Evolutionary conservation across 495 filamentous ascomycete genomes (phyloP).

Genomic region (Choiromyces venosus): DNA sequence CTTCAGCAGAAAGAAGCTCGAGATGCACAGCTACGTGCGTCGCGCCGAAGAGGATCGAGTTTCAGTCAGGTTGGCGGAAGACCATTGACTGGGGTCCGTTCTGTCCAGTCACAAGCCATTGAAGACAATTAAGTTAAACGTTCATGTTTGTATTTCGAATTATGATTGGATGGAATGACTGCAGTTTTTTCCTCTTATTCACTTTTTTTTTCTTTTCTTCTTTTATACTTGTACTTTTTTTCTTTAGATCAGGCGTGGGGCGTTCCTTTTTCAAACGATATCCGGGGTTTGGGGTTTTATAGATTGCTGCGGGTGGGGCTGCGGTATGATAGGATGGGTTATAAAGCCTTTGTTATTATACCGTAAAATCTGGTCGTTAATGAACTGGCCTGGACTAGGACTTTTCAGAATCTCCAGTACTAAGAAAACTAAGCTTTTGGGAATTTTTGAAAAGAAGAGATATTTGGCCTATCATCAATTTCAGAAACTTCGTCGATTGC

Average conservation of each 20-base stretch:
- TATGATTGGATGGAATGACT: not conserved
- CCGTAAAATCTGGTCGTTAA: too few relatives aligned
- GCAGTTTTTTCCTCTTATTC: not conserved
- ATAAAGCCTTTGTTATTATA: not conserved
- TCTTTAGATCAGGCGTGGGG: conserved; percentile 17
- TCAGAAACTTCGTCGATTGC: too few relatives aligned
- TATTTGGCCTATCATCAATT: too few relatives aligned
- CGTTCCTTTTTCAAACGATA: conserved; percentile 5
- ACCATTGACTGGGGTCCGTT: conserved; percentile 20
- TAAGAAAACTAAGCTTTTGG: too few relatives aligned
- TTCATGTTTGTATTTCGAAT: not conserved
- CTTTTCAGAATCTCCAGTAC: too few relatives aligned
- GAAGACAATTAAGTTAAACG: conserved; percentile 18
- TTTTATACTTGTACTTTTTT: conserved; percentile 1
- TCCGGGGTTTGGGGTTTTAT: not conserved
- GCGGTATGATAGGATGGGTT: not conserved
- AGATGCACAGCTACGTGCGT: conserved; percentile 50
- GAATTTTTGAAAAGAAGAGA: too few relatives aligned
- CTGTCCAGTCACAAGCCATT: conserved; percentile 25
- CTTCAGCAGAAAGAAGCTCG: conserved; percentile 64
- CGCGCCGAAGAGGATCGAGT: conserved; percentile 20
- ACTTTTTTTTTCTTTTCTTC: not conserved
- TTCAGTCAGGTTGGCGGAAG: conserved; percentile 33
- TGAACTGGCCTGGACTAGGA: too few relatives aligned
- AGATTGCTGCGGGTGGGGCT: not conserved